Evolutionary conservation across 1,284 basidiomycete genomes (phyloP).

Genomic region (Cutaneotrichosporon cutaneum): DNA sequence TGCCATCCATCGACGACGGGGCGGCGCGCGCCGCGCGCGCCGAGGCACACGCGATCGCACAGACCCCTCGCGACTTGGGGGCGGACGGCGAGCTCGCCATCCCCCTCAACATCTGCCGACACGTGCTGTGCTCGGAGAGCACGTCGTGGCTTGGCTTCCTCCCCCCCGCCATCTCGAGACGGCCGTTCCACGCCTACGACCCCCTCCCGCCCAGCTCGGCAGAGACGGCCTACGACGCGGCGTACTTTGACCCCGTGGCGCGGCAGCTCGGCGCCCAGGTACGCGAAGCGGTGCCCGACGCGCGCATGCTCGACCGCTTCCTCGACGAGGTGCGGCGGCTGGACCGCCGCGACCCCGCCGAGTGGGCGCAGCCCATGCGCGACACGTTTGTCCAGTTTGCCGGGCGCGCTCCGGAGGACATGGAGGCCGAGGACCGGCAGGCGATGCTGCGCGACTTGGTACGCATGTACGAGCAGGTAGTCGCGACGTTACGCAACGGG

Average conservation of each 20-base stretch:
- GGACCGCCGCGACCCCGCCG: conserved; percentile 13
- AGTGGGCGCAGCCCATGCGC: conserved; percentile 21
- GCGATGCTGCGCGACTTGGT: conserved; percentile 19
- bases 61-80: conserved; percentile 43
- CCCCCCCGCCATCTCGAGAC: conserved; percentile 57
- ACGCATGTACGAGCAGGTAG: conserved; percentile 23
- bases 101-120: conserved; percentile 63
- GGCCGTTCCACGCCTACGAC: conserved; percentile 67
- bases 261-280: conserved; percentile 19
- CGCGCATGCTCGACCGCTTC: conserved; percentile 20
- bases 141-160: conserved; percentile 68
- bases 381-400: conserved; percentile 22
- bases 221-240: conserved; percentile 63
- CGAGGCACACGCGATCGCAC: conserved; percentile 50
- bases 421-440: conserved; percentile 19
- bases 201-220: conserved; percentile 69
- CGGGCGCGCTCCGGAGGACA: conserved; percentile 15
- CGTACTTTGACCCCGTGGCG: conserved; percentile 61
- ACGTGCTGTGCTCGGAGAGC: conserved; percentile 66
- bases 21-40: conserved; percentile 31
- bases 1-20: conserved; percentile 32
- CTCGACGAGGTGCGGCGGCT: conserved; percentile 21
- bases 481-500: conserved; percentile 14
- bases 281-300: conserved; percentile 7
- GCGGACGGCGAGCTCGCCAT: conserved; percentile 27